Conservation (phyloP, 768 basidiomycete species). For the Russula earlei region DNA sequence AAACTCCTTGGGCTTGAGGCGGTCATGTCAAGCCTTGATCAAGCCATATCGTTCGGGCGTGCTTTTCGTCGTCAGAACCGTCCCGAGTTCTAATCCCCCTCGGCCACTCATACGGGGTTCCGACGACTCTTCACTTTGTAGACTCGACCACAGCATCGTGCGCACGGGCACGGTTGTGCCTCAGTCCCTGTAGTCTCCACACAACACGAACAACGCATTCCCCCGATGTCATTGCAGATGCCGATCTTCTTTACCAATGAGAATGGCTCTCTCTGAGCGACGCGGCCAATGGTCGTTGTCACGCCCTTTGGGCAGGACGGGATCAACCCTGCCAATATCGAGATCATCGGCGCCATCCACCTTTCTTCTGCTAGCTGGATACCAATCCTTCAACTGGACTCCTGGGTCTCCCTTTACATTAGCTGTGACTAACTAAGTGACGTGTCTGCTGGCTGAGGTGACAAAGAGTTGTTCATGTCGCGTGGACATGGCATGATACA, state of each 20-base stretch:
- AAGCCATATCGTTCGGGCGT: not conserved
- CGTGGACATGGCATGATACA: too few relatives aligned
- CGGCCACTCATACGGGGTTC: not conserved
- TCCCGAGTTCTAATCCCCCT: not conserved
- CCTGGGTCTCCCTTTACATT: too few relatives aligned
- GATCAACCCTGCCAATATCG: not conserved
- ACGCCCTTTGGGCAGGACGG: not conserved
- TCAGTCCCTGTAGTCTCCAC: constrained; percentile 6
- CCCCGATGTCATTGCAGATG: not conserved
- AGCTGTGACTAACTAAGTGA: too few relatives aligned
- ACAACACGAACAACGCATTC: not conserved
- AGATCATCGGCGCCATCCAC: constrained; percentile 10
- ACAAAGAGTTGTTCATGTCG: too few relatives aligned
- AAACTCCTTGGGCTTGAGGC: not conserved
- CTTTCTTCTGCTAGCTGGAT: constrained; percentile 15
- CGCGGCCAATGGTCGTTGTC: not conserved
- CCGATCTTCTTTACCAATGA: constrained; percentile 11
- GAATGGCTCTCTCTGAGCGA: constrained; percentile 1
- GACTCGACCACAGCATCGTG: not conserved
- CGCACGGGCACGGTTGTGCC: constrained; percentile 8
- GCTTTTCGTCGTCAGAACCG: not conserved
- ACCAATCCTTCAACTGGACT: constrained; percentile 12
- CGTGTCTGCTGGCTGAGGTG: too few relatives aligned
- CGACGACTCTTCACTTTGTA: not conserved
- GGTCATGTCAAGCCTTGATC: not conserved